A percentile compares a stretch with the other conserved stretches of the same genome.
phyloP scores from a whole-genome alignment of 1,284 basidiomycete genomes.

The Puccinia novopanici region DNA sequence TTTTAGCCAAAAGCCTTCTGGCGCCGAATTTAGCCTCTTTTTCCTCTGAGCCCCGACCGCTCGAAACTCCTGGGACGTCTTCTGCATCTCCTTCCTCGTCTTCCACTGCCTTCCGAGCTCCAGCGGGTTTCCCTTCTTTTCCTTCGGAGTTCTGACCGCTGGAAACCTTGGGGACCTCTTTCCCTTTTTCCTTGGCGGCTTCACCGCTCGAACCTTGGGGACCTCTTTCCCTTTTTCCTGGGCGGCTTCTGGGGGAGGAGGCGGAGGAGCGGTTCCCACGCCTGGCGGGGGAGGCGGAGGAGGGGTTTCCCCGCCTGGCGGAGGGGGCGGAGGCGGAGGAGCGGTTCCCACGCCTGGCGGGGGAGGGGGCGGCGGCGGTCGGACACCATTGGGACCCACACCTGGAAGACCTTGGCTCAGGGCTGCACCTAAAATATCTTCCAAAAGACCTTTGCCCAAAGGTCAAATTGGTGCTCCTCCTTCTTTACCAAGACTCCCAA shows the following conservation, averaged over 20 bases:
- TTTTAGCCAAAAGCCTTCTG: not conserved
- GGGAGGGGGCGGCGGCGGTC: no score
- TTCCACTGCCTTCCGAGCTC: not conserved
- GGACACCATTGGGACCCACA: no score
- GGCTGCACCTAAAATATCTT: not conserved
- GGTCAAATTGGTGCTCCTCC: no score
- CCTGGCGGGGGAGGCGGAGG: no score
- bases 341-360: no score
- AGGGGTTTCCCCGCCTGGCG: no score
- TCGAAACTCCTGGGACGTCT: not conserved
- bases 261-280: not conserved
- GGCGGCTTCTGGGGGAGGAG: no score
- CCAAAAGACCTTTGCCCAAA: not conserved
- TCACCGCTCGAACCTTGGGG: no score
- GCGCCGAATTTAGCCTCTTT: not conserved
- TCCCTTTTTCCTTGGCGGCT: not conserved
- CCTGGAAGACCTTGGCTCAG: no score
- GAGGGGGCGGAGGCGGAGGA: no score
- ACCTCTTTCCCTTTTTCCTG: no score
- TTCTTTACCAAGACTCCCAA: not conserved
- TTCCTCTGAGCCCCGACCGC: not conserved
- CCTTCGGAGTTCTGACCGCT: not conserved
- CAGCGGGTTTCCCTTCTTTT: not conserved
- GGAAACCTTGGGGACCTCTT: not conserved
- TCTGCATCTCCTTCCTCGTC: not conserved